Evolutionary conservation across 140 eudicot species (phyloP).

Genomic region (Flaveria floridana): DNA sequence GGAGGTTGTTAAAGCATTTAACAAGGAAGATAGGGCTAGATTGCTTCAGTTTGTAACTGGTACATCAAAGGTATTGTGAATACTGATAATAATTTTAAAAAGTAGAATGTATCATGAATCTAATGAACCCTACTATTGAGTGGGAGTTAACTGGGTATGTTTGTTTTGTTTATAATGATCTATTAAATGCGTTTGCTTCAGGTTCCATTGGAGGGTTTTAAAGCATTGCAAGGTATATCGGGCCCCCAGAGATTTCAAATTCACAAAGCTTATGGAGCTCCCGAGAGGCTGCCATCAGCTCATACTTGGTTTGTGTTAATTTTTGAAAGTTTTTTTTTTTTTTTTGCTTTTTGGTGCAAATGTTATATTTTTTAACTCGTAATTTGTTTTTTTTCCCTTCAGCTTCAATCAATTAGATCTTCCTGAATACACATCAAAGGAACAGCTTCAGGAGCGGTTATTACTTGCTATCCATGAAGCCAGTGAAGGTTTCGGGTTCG

Average conservation of each 20-base stretch:
- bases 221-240: conserved; percentile 94
- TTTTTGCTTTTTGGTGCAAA: neutral
- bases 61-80: conserved; percentile 78
- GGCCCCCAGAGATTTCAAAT: conserved; percentile 97
- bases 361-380: neutral
- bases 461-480: conserved; percentile 98
- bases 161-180: neutral
- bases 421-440: conserved; percentile 90
- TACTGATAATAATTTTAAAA: neutral
- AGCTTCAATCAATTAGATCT: conserved; percentile 96
- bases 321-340: neutral
- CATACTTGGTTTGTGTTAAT: conserved; percentile 77
- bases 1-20: conserved; percentile 88
- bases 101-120: neutral
- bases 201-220: conserved; percentile 98
- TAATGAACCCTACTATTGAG: neutral
- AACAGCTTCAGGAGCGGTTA: conserved; percentile 90
- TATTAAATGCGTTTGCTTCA: conserved; percentile 22
- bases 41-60: conserved; percentile 96
- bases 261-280: conserved; percentile 98
- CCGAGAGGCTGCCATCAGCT: conserved; percentile 97
- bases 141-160: too few relatives aligned
- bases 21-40: conserved; percentile 94
- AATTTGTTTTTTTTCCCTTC: conserved; percentile 1
- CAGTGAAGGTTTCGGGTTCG: conserved; percentile 99